phyloP scores from a whole-genome alignment of 2,329 filamentous ascomycete genomes.

The Ploettnerulaceae sp. region DNA sequence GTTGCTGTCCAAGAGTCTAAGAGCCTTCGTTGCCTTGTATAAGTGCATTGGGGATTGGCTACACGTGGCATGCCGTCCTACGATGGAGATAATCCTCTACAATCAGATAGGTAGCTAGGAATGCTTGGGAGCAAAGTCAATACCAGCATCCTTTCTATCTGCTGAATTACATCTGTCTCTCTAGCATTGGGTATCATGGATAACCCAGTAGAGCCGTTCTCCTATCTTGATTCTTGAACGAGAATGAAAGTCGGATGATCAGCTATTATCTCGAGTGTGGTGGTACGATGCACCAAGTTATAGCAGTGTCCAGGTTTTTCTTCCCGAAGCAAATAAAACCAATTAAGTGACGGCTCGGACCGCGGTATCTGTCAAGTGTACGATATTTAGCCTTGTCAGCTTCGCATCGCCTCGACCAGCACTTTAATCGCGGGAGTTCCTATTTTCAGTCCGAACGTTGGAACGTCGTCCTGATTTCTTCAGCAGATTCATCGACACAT shows the following conservation, averaged over 20 bases:
- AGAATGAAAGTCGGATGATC: slow-evolving; percentile 4
- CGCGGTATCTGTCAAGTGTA: neutral
- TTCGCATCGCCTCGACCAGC: too few species aligned
- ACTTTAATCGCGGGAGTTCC: too few species aligned
- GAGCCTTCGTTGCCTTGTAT: neutral
- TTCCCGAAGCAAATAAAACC: neutral
- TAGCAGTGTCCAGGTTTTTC: neutral
- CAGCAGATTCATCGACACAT: too few species aligned
- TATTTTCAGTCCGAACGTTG: too few species aligned
- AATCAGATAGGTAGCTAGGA: neutral
- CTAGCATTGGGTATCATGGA: neutral
- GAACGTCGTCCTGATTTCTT: too few species aligned
- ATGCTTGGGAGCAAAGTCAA: neutral
- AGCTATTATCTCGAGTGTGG: slow-evolving; percentile 1
- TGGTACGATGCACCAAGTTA: slow-evolving; percentile 1
- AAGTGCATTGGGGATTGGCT: slow-evolving; percentile 3
- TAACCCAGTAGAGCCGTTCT: neutral
- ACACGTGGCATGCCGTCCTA: slow-evolving; percentile 7
- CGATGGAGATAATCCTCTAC: too few species aligned
- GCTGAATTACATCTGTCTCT: neutral
- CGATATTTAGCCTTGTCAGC: too few species aligned
- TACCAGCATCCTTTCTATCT: neutral
- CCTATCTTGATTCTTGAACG: too few species aligned
- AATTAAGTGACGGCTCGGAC: slow-evolving; percentile 5
- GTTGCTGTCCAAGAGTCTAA: neutral